Evolutionary conservation across 179 eudicot species (phyloP).

Genomic region (Camellia oleifera): DNA sequence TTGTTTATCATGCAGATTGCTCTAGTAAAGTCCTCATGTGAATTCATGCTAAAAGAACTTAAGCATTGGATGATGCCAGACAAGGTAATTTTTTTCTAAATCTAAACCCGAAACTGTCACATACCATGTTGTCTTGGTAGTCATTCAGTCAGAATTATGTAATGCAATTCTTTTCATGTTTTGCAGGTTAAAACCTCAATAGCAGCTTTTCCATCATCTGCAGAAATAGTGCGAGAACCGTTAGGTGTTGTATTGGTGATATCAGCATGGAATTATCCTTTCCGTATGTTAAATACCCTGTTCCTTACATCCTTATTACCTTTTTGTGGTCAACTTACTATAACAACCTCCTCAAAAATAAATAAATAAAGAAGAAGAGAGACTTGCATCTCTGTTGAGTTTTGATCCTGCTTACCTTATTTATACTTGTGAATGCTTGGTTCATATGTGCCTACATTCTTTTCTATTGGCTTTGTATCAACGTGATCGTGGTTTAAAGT

Average conservation of each 20-base stretch:
- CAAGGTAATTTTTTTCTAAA: constrained; percentile 36
- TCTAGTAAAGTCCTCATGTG: constrained; percentile 42
- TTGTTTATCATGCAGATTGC: constrained; percentile 39
- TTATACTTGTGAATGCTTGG: neutral
- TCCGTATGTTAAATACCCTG: constrained; percentile 41
- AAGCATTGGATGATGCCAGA: constrained; percentile 72
- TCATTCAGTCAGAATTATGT: neutral
- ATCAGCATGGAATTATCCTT: constrained; percentile 87
- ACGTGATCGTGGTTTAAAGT: neutral
- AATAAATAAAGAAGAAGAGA: too few species aligned
- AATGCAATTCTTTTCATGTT: neutral
- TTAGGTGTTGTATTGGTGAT: constrained; percentile 70
- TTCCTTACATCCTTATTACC: neutral
- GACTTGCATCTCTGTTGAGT: neutral
- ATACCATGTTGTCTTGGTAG: neutral
- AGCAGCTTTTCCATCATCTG: constrained; percentile 62
- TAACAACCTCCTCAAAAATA: neutral
- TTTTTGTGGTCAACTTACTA: neutral
- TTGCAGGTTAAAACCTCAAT: constrained; percentile 60
- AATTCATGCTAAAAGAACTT: constrained; percentile 51
- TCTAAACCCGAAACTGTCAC: neutral
- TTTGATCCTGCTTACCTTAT: neutral
- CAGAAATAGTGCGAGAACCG: constrained; percentile 72
- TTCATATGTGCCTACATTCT: neutral
- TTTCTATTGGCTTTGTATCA: neutral